Evolutionary conservation across 2,329 filamentous ascomycete genomes (phyloP), one percentile per base, ranked within the genome.

Genomic region (Huntiella abstrusa): DNA sequence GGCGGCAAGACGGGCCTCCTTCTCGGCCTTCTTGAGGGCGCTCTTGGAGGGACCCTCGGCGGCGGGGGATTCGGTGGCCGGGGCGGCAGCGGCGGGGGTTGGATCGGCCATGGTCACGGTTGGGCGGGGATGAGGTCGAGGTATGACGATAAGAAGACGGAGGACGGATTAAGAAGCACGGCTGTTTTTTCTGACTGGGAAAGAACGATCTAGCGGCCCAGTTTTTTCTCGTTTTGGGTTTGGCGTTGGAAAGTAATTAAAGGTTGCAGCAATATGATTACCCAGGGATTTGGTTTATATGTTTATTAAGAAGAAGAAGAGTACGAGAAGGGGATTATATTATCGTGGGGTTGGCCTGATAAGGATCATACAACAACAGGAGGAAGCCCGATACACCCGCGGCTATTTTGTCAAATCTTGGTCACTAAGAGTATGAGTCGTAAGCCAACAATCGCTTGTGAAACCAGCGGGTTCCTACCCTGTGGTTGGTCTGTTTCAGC

Each of bases 21-120:
- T 78, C 62, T 77, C 73, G 43, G 73, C 73, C 66, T 77, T 77
- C 61, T 78, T 78, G 57, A 71, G 60, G 54, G 73, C 73, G 60
- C 71, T 76, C 66, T 78, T 78, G 54, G 73, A 77, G 48, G 63
- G 65, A 51, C 54, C 56, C 10, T 45, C 51, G 38, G 53, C 40
- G 50, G 54, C 59, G 49, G 61, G 57, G 52, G 55, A 55, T 48
- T 53, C 52, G 52, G 56, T 59, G 55, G 48, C 40, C 33, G 47
- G 28, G 47, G 34, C 35, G 13, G 43, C 46, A 45, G 49, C 48
- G 38, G 51, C 28, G 33, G 52, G 47, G 35, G 52, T 33, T 35
- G 52, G 45, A 49, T 54, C 52, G 47, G 52, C 52, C 51, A 54
- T 54, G 39, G 41, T 49, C 42, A 37, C 33, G 33, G 36, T 35